Base-by-base conservation (phyloP, 2,329 filamentous ascomycete species). In the Cladophialophora bantiana region DNA sequence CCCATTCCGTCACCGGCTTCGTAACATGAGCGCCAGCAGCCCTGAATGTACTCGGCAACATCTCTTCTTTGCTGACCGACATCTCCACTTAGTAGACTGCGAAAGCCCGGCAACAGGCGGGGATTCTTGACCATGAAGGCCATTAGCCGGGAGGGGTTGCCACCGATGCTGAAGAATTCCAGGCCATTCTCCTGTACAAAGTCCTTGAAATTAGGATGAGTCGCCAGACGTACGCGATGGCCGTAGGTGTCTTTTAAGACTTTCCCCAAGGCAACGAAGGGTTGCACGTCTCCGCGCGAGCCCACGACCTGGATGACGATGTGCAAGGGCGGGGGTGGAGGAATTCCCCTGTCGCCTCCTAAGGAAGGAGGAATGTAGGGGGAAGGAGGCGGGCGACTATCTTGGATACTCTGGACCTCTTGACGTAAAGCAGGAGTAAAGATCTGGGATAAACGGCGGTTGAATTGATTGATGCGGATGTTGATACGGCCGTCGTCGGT, bases 111-210 rank as follows among this genome's bases (percentile, higher is more conserved):
- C 88, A 96, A 92, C 38, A 96, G 81, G 0, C 92, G 91, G 0
- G 93, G 92, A 72, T 95, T 91, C 78, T 94, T 94, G 55, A 95
- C 92, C 92, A 96, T 96, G 74, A 94, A 96, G 2, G 92, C 91
- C 90, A 93, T 93, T 52, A 93, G 81, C 73, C 91, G 86, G 1
- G 88, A 85, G 1, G 90, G 90, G 75, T 93, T 89, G 3, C 90
- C 90, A n/a, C 90, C 90, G 59, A 93, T 90, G 68, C 80, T 85
- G 77, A 90, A 93, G 77, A 93, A 94, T 73, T 93, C 91, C 12
- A 94, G 83, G 0, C 84, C 89, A 75, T 89, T 88, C 59, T 90
- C 86, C 67, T 88, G 84, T 3, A 93, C 88, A 71, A 93, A 91
- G 0, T 81, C 77, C 70, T 87, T 83, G 72, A 94, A 94, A 1